These are phyloP conservation scores for Carex kokanica DNA, from an alignment of 176 grass and related monocot species.

Conservation along the genomic window DNA sequence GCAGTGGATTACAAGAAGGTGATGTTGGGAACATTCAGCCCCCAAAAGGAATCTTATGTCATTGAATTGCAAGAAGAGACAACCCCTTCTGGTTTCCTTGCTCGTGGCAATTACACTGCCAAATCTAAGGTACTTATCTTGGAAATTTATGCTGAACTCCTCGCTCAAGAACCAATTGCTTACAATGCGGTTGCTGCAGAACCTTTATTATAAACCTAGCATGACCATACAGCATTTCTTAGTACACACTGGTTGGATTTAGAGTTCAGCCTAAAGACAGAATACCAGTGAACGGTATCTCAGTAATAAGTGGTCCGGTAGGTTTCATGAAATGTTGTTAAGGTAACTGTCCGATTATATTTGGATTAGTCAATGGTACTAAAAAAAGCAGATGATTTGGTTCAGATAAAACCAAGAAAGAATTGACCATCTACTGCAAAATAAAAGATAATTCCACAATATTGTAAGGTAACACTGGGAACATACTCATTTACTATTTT, in stretches of 20 bases:
- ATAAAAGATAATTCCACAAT: not conserved
- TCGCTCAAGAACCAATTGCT: not conserved
- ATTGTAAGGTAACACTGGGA: not conserved
- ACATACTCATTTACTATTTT: not conserved
- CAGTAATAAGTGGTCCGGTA: not conserved
- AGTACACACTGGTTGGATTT: not conserved
- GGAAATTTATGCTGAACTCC: not conserved
- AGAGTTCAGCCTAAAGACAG: not conserved
- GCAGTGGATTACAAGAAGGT: constrained; percentile 82
- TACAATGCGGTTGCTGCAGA: not conserved
- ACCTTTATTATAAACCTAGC: not conserved
- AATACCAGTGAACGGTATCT: not conserved
- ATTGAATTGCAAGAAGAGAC: constrained; percentile 82
- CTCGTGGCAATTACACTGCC: constrained; percentile 76
- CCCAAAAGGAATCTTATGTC: constrained; percentile 65
- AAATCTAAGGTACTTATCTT: constrained; percentile 51
- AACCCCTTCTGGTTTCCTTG: constrained; percentile 73
- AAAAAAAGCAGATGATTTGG: not conserved
- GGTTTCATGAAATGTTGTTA: not conserved
- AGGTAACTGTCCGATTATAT: not conserved
- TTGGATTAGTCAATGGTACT: not conserved
- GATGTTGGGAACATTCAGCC: constrained; percentile 93
- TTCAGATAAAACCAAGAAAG: not conserved
- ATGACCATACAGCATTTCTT: not conserved
- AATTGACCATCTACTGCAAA: not conserved